Conservation (phyloP, 768 basidiomycete genomes). For the Amanita exitialis region DNA sequence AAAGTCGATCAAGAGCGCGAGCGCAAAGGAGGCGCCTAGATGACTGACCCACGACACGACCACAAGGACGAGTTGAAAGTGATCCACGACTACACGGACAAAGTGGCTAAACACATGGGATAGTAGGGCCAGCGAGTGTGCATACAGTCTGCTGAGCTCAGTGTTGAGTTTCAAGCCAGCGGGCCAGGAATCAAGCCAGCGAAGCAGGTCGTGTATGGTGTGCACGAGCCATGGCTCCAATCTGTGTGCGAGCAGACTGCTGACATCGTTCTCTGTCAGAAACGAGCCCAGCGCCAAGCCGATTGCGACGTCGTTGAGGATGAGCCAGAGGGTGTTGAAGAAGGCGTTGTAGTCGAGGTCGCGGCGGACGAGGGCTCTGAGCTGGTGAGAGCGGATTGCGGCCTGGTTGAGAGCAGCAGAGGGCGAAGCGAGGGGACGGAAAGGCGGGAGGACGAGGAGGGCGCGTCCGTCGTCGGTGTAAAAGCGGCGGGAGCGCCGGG, state of each 20-base stretch:
- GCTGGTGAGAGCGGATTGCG: background rate
- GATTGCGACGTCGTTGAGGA: slow-evolving; percentile 83
- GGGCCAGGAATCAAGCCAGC: slow-evolving; percentile 94
- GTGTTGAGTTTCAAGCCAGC: slow-evolving; percentile 94
- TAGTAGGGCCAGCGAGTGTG: slow-evolving; percentile 46
- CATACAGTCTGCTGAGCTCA: slow-evolving; percentile 81
- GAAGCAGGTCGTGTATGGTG: slow-evolving; percentile 40
- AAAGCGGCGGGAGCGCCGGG: slow-evolving; percentile 3
- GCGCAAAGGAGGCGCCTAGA: slow-evolving; percentile 52
- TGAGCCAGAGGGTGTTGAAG: slow-evolving; percentile 87
- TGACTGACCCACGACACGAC: slow-evolving; percentile 25
- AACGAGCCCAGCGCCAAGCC: slow-evolving; percentile 67
- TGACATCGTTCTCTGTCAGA: slow-evolving; percentile 35
- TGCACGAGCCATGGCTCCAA: slow-evolving; percentile 23
- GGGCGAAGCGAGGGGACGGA: background rate
- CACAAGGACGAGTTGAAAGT: slow-evolving; percentile 14
- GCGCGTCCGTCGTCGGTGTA: slow-evolving; percentile 3
- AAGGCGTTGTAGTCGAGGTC: slow-evolving; percentile 25
- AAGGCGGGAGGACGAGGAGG: background rate
- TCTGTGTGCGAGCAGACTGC: background rate
- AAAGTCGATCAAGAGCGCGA: slow-evolving; percentile 60
- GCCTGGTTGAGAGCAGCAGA: slow-evolving; percentile 2
- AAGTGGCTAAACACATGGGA: slow-evolving; percentile 3
- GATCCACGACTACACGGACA: background rate
- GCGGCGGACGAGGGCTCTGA: background rate